Base-by-base conservation (phyloP, 2,329 filamentous ascomycete species). In the Aspergillus sp. region DNA sequence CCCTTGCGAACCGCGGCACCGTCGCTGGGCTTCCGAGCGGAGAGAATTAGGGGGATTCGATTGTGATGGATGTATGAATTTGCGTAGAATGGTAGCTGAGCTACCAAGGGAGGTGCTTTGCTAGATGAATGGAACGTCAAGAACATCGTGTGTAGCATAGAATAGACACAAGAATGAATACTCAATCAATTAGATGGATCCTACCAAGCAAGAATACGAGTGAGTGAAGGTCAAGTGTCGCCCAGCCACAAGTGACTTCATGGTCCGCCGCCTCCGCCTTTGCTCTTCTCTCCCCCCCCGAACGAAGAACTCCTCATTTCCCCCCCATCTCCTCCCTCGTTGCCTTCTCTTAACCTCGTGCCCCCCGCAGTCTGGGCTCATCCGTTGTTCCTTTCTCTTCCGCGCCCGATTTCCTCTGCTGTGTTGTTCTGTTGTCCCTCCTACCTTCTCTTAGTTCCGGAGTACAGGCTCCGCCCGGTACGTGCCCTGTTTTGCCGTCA, bases 351-450 rank as follows among this genome's bases (percentile, higher is more conserved):
- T 30, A 30, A 30, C 9, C 24, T 17, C 22, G 24, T 49, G 36
- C 24, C 41, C 17, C 46, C 22, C 35, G 35, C 35, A 38, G 8
- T 17, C 35, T 38, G 11, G 13, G 11, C 16, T 30, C 26, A 3
- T 30, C 26, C 26, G 16, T 11, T n/a, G 35, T 38, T 38, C 13
- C 11, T 4, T 14, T 38, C 14, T 38, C 8, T 4, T 11, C 14
- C 11, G 7, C 16, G 6, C 35, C 11, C 35, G 8, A 11, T 5
- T 38, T 5, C 35, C 20, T 38, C 46, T 24, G 50, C 53, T 56
- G 19, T 22, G 43, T 49, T 35, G 45, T 43, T 42, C 45, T 53
- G 52, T 53, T 45, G 52, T 46, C 53, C 50, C 22, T 48, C 48
- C 40, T 17, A 50, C 35, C 45, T 24, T 49, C 54, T 47, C 35